phyloP scores from a whole-genome alignment of 805 yeast genomes.

The Ogataea neopini region DNA sequence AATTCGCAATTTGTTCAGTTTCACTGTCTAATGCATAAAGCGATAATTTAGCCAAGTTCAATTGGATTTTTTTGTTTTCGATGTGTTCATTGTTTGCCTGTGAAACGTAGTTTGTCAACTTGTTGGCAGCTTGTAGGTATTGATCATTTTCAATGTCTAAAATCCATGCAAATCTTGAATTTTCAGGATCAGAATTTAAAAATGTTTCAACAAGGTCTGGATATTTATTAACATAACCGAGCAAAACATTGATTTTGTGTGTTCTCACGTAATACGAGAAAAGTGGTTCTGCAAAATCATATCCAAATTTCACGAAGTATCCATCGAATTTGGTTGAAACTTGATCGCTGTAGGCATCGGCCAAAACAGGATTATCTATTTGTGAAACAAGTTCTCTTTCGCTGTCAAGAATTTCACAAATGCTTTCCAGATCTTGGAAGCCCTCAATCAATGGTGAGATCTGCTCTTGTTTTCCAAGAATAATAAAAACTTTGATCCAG shows the following conservation, averaged over 20 bases:
- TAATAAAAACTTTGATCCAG: conserved; percentile 65
- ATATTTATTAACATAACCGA: conserved; percentile 58
- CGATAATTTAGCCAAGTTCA: conserved; percentile 72
- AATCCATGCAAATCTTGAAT: conserved; percentile 71
- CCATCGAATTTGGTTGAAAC: conserved; percentile 37
- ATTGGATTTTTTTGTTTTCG: conserved; percentile 52
- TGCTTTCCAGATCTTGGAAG: conserved; percentile 63
- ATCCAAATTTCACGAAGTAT: conserved; percentile 64
- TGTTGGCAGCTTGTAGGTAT: conserved; percentile 50
- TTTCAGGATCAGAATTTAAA: conserved; percentile 44
- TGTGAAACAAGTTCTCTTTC: conserved; percentile 40
- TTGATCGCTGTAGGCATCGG: conserved; percentile 23
- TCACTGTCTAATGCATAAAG: conserved; percentile 44
- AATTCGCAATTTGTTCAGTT: conserved; percentile 25
- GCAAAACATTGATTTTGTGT: conserved; percentile 52
- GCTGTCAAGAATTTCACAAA: conserved; percentile 55
- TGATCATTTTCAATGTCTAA: conserved; percentile 54
- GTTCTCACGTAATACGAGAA: conserved; percentile 57
- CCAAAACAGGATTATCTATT: conserved; percentile 33
- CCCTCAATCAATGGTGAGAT: conserved; percentile 65
- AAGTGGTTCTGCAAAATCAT: conserved; percentile 64
- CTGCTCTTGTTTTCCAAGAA: conserved; percentile 49
- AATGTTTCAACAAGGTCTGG: conserved; percentile 51
- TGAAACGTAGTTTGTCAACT: conserved; percentile 45
- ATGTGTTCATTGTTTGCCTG: conserved; percentile 41